Conservation (phyloP, 1,284 basidiomycete species). For the Trichosporon inkin region DNA sequence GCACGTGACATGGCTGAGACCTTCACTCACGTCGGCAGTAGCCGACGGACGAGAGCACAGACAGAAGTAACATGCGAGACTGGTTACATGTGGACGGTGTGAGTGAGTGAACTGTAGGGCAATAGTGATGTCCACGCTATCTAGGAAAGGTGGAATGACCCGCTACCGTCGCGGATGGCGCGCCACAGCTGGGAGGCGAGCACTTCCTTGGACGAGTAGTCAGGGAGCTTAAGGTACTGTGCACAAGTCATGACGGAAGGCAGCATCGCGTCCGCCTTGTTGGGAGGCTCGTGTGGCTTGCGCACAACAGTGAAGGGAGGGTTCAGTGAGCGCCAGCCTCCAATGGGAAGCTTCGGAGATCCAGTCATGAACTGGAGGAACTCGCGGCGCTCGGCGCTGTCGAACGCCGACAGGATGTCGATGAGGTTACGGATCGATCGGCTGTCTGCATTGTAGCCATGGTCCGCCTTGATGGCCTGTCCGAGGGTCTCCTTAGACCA, state of each 20-base stretch:
- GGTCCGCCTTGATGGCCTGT: slow-evolving; percentile 91
- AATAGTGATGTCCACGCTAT: not conserved
- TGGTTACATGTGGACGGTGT: not conserved
- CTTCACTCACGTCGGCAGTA: not conserved
- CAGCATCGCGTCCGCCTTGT: slow-evolving; percentile 88
- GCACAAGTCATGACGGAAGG: slow-evolving; percentile 23
- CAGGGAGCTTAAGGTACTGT: slow-evolving; percentile 81
- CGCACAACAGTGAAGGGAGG: slow-evolving; percentile 94
- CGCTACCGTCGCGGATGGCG: slow-evolving; percentile 85
- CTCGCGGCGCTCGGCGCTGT: slow-evolving; percentile 67
- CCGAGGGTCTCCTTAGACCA: slow-evolving; percentile 85
- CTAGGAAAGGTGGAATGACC: slow-evolving; percentile 91
- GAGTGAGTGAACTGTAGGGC: not conserved
- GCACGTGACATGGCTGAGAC: not conserved
- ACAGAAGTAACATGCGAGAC: slow-evolving; percentile 1
- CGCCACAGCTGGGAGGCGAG: slow-evolving; percentile 72
- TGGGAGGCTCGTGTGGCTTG: slow-evolving; percentile 86
- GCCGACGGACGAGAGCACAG: not conserved
- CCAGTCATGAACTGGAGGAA: slow-evolving; percentile 98
- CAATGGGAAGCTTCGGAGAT: slow-evolving; percentile 87
- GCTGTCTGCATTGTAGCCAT: slow-evolving; percentile 94
- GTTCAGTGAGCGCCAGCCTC: slow-evolving; percentile 91
- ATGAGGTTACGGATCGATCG: slow-evolving; percentile 81
- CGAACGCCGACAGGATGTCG: slow-evolving; percentile 79
- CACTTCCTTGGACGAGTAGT: slow-evolving; percentile 77